phyloP scores from a whole-genome alignment of 2,329 filamentous ascomycete genomes.

The Chrysoporthe austroafricana region DNA sequence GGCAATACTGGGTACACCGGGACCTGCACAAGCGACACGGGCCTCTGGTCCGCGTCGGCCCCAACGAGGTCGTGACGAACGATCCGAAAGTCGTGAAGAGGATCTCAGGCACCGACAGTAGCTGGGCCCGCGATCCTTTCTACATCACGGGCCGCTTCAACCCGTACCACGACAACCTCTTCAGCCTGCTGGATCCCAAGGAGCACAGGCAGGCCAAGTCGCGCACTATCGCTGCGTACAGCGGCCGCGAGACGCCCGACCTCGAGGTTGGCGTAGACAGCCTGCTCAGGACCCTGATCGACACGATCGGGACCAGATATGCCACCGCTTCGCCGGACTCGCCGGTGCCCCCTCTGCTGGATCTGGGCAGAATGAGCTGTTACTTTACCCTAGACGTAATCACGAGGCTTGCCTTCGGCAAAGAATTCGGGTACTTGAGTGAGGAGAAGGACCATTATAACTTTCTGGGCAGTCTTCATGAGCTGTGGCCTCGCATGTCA shows the following conservation, averaged over 20 bases:
- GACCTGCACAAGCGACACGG: constrained; percentile 34
- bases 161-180: constrained; percentile 20
- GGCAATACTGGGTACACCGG: constrained; percentile 32
- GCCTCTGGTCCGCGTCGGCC: constrained; percentile 35
- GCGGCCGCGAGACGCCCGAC: constrained; percentile 16
- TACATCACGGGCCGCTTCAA: constrained; percentile 20
- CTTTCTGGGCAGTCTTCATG: constrained; percentile 44
- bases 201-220: constrained; percentile 36
- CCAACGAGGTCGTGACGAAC: constrained; percentile 32
- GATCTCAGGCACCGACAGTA: constrained; percentile 18
- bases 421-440: constrained; percentile 46
- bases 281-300: constrained; percentile 13
- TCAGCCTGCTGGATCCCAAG: constrained; percentile 24
- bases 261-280: constrained; percentile 19
- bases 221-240: constrained; percentile 8
- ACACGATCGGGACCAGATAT: background rate
- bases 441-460: constrained; percentile 46
- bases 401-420: constrained; percentile 48
- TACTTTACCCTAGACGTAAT: constrained; percentile 55
- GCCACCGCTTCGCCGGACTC: background rate
- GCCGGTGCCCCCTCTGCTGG: constrained; percentile 39
- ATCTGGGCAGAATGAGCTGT: constrained; percentile 47
- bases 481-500: constrained; percentile 43
- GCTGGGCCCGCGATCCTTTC: constrained; percentile 3
- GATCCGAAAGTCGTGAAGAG: constrained; percentile 32